These are phyloP conservation scores for Hirschfeldia incana DNA, from an alignment of 345 rosid species.

Conservation along the genomic window DNA sequence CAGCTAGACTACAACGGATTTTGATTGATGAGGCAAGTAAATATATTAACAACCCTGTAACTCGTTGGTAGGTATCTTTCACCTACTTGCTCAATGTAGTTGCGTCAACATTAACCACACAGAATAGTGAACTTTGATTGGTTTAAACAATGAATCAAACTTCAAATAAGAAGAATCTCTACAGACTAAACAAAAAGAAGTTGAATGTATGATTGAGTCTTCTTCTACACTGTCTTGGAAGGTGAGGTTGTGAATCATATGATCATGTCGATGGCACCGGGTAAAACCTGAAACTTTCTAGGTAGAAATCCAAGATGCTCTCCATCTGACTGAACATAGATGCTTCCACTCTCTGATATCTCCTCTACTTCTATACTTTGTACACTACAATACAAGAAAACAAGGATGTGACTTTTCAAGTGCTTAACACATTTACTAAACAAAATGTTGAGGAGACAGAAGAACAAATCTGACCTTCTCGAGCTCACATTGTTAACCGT, in stretches of 20 bases:
- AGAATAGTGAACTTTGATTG: background rate
- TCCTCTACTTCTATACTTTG: slow-evolving; percentile 77
- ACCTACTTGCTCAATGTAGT: background rate
- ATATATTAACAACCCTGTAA: background rate
- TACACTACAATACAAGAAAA: slow-evolving; percentile 50
- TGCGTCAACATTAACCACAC: background rate
- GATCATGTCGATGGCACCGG: slow-evolving; percentile 79
- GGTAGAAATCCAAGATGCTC: slow-evolving; percentile 91
- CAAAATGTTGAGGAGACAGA: background rate
- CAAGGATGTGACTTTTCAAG: background rate
- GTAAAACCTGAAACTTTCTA: slow-evolving; percentile 64
- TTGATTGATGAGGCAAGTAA: background rate
- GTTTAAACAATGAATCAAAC: slow-evolving; percentile 23
- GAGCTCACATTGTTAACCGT: slow-evolving; percentile 68
- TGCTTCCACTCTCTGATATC: slow-evolving; percentile 52
- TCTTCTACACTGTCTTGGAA: background rate
- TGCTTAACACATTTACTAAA: background rate
- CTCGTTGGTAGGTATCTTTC: too few relatives aligned
- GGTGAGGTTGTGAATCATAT: slow-evolving; percentile 38
- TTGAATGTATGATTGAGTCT: background rate
- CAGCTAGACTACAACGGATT: slow-evolving; percentile 48
- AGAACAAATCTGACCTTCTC: slow-evolving; percentile 49
- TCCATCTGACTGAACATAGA: slow-evolving; percentile 92
- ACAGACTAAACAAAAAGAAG: background rate
- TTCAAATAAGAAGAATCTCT: slow-evolving; percentile 9